Evolutionary conservation across 768 basidiomycete species (phyloP).

Genomic region (Naematelia encephala): DNA sequence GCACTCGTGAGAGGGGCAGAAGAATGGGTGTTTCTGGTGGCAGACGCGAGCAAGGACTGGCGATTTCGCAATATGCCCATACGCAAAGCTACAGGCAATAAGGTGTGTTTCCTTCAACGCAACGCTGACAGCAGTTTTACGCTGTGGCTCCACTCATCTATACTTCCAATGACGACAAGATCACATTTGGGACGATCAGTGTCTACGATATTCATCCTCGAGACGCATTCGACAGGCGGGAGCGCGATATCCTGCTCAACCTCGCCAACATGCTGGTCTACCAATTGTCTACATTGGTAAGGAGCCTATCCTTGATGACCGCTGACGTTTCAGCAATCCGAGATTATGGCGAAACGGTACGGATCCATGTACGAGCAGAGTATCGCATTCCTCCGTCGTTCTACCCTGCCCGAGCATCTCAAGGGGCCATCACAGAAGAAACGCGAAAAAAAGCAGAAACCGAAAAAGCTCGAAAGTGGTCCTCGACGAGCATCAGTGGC

Average conservation of each 20-base stretch:
- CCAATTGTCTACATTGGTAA: constrained; percentile 38
- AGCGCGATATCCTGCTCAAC: constrained; percentile 29
- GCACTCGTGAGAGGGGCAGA: neutral
- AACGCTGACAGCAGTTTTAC: constrained; percentile 27
- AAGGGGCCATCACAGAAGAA: neutral
- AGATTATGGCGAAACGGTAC: constrained; percentile 31
- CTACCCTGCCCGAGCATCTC: constrained; percentile 20
- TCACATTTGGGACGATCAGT: constrained; percentile 39
- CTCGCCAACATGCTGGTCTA: constrained; percentile 47
- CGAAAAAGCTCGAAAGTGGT: neutral
- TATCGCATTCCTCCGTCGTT: constrained; percentile 34
- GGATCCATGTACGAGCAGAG: constrained; percentile 33
- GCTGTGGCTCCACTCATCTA: constrained; percentile 34
- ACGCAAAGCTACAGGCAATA: neutral
- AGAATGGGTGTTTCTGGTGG: constrained; percentile 7
- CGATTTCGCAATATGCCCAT: constrained; percentile 26
- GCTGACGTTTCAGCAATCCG: constrained; percentile 32
- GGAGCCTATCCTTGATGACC: neutral
- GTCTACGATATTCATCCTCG: constrained; percentile 26
- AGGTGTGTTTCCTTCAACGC: constrained; percentile 22
- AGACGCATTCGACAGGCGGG: constrained; percentile 25
- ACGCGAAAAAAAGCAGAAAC: neutral
- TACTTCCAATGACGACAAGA: constrained; percentile 11
- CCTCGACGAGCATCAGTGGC: too few relatives aligned
- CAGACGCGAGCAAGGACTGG: constrained; percentile 35